Evolutionary conservation across 202 grass and related monocot species (phyloP).

Genomic region (Zoysia matrella): DNA sequence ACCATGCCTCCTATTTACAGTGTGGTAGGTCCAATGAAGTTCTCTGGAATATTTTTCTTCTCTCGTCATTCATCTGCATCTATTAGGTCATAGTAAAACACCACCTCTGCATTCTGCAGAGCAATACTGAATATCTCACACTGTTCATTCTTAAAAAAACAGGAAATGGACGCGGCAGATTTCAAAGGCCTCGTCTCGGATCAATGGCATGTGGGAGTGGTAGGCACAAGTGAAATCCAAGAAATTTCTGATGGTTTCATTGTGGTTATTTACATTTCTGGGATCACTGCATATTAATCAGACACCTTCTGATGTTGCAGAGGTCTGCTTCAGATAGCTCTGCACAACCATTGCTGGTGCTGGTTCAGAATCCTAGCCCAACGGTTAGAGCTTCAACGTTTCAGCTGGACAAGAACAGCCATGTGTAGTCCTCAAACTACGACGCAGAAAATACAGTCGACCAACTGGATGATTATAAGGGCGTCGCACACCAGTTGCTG

Average conservation of each 20-base stretch:
- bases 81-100: background rate
- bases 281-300: slow-evolving; percentile 17
- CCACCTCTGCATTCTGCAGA: background rate
- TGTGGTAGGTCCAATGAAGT: slow-evolving; percentile 60
- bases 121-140: slow-evolving; percentile 3
- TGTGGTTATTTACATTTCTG: background rate
- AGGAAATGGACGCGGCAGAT: slow-evolving; percentile 86
- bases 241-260: background rate
- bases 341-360: slow-evolving; percentile 66
- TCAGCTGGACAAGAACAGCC: slow-evolving; percentile 38
- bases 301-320: slow-evolving; percentile 48
- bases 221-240: slow-evolving; percentile 44
- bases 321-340: slow-evolving; percentile 56
- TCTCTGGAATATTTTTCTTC: background rate
- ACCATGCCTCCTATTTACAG: slow-evolving; percentile 87
- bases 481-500: slow-evolving; percentile 9
- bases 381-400: slow-evolving; percentile 33
- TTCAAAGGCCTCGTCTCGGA: slow-evolving; percentile 83
- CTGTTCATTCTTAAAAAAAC: slow-evolving; percentile 15
- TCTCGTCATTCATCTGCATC: background rate
- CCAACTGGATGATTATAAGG: slow-evolving; percentile 34
- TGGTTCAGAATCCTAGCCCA: slow-evolving; percentile 82
- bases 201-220: slow-evolving; percentile 96
- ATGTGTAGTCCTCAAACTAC: slow-evolving; percentile 33
- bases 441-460: slow-evolving; percentile 6